phyloP scores from a whole-genome alignment of 805 yeast species.

The Candida cerambycidarum region DNA sequence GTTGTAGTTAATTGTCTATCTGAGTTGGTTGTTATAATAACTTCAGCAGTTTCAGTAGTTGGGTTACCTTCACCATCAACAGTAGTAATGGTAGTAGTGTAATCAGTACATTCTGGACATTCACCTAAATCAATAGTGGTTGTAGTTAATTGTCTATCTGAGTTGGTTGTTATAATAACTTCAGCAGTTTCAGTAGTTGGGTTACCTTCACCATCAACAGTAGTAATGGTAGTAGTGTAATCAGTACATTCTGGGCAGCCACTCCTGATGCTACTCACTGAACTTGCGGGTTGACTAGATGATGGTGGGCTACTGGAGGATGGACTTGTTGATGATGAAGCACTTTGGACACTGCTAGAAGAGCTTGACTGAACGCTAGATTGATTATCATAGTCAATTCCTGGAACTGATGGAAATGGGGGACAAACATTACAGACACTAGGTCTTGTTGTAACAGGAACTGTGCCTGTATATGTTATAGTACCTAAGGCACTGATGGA shows the following conservation, averaged over 20 bases:
- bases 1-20: too few relatives aligned
- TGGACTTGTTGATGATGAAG: slow-evolving; percentile 5
- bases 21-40: not conserved
- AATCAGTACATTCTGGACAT: not conserved
- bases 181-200: not conserved
- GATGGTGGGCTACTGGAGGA: too few relatives aligned
- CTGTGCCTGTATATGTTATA: slow-evolving; percentile 16
- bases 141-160: not conserved
- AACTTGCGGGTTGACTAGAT: slow-evolving; percentile 1
- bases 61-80: not conserved
- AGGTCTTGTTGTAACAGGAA: slow-evolving; percentile 15
- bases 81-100: not conserved
- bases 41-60: not conserved
- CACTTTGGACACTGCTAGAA: too few relatives aligned
- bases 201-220: not conserved
- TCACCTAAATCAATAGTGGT: not conserved
- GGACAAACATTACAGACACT: slow-evolving; percentile 15
- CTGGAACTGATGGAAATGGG: slow-evolving; percentile 15
- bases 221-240: not conserved
- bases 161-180: not conserved
- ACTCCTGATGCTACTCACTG: not conserved
- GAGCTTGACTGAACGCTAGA: too few relatives aligned
- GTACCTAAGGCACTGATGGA: slow-evolving; percentile 10
- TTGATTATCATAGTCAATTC: slow-evolving; percentile 2
- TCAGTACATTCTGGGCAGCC: not conserved